A percentile compares a stretch with the other conserved stretches of the same genome.
Conservation (phyloP, 1,284 basidiomycete species). For the Ceratobasidium sp. region DNA sequence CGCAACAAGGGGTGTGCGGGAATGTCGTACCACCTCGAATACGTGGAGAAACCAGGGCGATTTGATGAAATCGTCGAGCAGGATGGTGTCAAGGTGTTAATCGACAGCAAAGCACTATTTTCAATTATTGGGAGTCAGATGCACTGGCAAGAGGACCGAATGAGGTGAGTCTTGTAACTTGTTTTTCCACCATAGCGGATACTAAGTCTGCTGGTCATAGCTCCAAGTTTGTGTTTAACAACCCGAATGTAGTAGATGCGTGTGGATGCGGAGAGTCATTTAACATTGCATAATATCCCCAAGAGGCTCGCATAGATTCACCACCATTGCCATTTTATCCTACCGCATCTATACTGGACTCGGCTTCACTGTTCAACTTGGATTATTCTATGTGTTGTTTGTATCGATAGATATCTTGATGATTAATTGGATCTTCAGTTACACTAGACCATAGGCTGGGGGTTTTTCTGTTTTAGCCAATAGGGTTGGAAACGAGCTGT, state of each 20-base stretch:
- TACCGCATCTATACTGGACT: conserved; percentile 18
- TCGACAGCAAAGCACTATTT: conserved; percentile 98
- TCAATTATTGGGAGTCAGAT: conserved; percentile 99
- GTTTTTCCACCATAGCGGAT: background rate
- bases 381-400: conserved; percentile 32
- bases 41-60: conserved; percentile 88
- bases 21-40: conserved; percentile 97
- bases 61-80: conserved; percentile 99
- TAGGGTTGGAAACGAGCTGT: background rate
- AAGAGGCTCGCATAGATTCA: conserved; percentile 21
- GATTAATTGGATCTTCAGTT: conserved; percentile 20
- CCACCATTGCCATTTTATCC: background rate
- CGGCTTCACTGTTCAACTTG: background rate
- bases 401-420: conserved; percentile 28
- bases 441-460: background rate
- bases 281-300: conserved; percentile 61
- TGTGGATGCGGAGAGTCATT: conserved; percentile 96
- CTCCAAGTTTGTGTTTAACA: conserved; percentile 93
- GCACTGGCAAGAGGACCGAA: conserved; percentile 96
- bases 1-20: conserved; percentile 99
- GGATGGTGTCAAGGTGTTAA: conserved; percentile 92
- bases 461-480: background rate
- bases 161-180: conserved; percentile 70
- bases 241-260: conserved; percentile 89
- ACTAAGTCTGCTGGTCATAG: conserved; percentile 58